Evolutionary conservation across 179 eudicot genomes (phyloP), one percentile per base, ranked within the genome.

Genomic region (Beta macrorhiza): DNA sequence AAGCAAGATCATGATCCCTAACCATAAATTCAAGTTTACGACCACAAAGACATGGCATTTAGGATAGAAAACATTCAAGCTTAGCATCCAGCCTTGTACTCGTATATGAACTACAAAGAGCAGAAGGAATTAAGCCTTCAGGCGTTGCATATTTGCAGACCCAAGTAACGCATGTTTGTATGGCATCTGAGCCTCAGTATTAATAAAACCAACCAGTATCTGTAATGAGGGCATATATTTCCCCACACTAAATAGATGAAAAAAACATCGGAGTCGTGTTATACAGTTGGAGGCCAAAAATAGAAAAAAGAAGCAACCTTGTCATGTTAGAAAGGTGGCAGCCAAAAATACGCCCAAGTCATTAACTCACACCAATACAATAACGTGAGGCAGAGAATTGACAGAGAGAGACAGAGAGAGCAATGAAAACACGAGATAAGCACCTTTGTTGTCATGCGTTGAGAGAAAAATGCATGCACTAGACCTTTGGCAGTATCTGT

Each of bases 391-490:
- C 2, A 15, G 20, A 17, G 9, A 42, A 63, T 63, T 7, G 67
- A 63, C 10, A 63, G 67, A 63, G 67, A n/a, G 25, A n/a, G 37
- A n/a, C 37, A 55, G 58, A 55, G 12, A 5, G n/a, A 1, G 3
- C 56, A 52, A 52, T 52, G 61, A 64, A 55, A 65, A 55, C 55
- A 57, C 7, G 72, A 44, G 53, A 14, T 56, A 64, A 47, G 74
- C 53, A 95, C 99, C 98, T 92, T 95, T 42, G 92, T 84, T 81
- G 93, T 90, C 88, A 89, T 83, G 81, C 98, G 93, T 68, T 95
- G 99, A 72, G 94, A 78, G 72, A 95, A 95, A 79, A 95, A 95
- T 14, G 87, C 83, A 88, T 95, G 97, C 82, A 95, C 92, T 76
- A 95, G 91, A 77, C 97, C 93, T 87, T 77, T 95, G 17, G 93